Percentiles rank a stretch among this genome's conserved stretches.
Conservation (phyloP, 1,284 basidiomycete genomes). For the Omphalotus olearius region DNA sequence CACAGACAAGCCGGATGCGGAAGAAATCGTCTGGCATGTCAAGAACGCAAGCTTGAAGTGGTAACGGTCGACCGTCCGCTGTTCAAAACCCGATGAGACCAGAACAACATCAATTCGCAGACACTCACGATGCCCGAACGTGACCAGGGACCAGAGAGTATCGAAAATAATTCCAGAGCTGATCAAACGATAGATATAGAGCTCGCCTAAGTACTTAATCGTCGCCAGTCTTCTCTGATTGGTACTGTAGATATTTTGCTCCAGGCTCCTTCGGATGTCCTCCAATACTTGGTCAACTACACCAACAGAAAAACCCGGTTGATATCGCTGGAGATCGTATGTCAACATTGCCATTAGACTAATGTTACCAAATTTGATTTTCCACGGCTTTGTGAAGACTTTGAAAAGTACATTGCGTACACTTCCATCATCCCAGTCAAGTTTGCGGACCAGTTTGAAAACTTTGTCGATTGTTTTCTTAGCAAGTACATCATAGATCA, state of each 20-base stretch:
- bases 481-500: slow-evolving; percentile 87
- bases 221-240: slow-evolving; percentile 92
- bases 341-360: slow-evolving; percentile 91
- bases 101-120: slow-evolving; percentile 2
- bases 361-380: slow-evolving; percentile 89
- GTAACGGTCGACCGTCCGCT: slow-evolving; percentile 90
- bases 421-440: slow-evolving; percentile 87
- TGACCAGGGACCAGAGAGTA: slow-evolving; percentile 91
- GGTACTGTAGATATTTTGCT: slow-evolving; percentile 92
- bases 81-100: slow-evolving; percentile 12
- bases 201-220: slow-evolving; percentile 92
- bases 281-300: slow-evolving; percentile 95
- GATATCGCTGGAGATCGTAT: slow-evolving; percentile 91
- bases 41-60: slow-evolving; percentile 69
- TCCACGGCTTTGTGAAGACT: slow-evolving; percentile 95
- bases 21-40: slow-evolving; percentile 98
- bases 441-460: slow-evolving; percentile 85
- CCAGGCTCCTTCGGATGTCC: slow-evolving; percentile 86
- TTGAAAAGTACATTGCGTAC: slow-evolving; percentile 59
- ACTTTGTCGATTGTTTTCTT: slow-evolving; percentile 94
- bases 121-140: slow-evolving; percentile 89
- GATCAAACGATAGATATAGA: slow-evolving; percentile 96
- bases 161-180: slow-evolving; percentile 91
- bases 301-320: slow-evolving; percentile 82
- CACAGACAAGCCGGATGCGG: slow-evolving; percentile 88